Evolutionary conservation across 148 eudicot genomes (phyloP).

Genomic region (Silene conica): DNA sequence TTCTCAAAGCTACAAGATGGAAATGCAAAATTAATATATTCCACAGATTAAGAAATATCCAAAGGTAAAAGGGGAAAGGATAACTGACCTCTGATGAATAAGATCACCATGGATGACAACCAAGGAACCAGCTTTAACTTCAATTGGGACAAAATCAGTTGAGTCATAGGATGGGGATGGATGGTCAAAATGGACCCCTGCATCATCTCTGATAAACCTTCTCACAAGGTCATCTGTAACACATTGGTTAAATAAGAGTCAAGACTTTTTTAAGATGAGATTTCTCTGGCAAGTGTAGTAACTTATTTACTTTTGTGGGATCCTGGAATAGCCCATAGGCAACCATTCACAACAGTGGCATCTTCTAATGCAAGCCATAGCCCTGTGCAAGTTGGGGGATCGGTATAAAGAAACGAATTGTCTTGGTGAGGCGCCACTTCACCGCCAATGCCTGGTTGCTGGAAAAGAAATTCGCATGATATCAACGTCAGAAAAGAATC

Average conservation of each 20-base stretch:
- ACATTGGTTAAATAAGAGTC: background rate
- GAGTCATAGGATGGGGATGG: slow-evolving; percentile 75
- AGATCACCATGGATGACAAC: slow-evolving; percentile 94
- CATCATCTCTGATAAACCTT: slow-evolving; percentile 79
- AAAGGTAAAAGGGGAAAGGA: background rate
- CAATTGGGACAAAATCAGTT: slow-evolving; percentile 80
- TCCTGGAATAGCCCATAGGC: slow-evolving; percentile 97
- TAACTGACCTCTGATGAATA: slow-evolving; percentile 84
- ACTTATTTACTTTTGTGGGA: slow-evolving; percentile 66
- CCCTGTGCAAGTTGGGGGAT: slow-evolving; percentile 91
- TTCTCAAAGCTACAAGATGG: slow-evolving; percentile 74
- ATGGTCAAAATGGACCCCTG: slow-evolving; percentile 74
- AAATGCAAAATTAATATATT: slow-evolving; percentile 1
- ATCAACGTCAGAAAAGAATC: background rate
- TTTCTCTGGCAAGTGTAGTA: background rate
- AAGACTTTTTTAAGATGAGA: no score
- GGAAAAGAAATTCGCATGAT: slow-evolving; percentile 26
- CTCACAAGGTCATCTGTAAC: slow-evolving; percentile 77
- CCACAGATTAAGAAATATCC: background rate
- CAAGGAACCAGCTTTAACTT: slow-evolving; percentile 93
- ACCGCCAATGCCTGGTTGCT: slow-evolving; percentile 99
- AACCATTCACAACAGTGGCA: slow-evolving; percentile 75
- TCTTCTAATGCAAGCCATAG: slow-evolving; percentile 97
- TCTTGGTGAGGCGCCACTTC: slow-evolving; percentile 99
- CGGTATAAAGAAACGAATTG: slow-evolving; percentile 87